These are phyloP conservation scores for Penicillium atrosanguineum DNA, from an alignment of 495 filamentous ascomycete genomes.

Conservation along the genomic window DNA sequence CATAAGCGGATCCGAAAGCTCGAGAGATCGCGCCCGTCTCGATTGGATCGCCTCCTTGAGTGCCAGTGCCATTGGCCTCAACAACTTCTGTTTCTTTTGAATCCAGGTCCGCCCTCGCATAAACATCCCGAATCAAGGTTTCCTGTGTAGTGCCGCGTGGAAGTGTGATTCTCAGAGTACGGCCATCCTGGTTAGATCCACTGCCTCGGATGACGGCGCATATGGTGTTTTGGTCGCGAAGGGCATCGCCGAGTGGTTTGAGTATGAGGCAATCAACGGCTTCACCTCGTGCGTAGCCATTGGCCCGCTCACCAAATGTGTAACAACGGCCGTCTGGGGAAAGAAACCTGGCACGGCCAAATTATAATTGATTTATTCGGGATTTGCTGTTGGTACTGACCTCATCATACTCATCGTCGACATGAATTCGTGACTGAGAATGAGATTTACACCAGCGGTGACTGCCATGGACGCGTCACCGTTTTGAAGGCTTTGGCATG, in stretches of 20 bases:
- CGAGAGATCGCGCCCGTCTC: conserved; percentile 52
- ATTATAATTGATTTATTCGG: not conserved
- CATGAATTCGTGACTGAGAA: conserved; percentile 30
- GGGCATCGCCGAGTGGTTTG: conserved; percentile 33
- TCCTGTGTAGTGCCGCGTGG: conserved; percentile 58
- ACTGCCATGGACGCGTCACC: conserved; percentile 41
- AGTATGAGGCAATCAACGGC: conserved; percentile 34
- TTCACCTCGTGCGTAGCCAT: conserved; percentile 36
- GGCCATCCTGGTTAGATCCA: conserved; percentile 40
- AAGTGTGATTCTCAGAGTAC: conserved; percentile 19
- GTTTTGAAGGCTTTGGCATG: conserved; percentile 39
- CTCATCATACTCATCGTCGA: conserved; percentile 22
- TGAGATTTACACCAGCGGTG: conserved; percentile 34
- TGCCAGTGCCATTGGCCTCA: conserved; percentile 53
- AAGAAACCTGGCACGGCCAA: conserved; percentile 15
- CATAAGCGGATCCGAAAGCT: conserved; percentile 14
- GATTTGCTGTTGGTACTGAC: not conserved
- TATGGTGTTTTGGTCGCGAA: conserved; percentile 35
- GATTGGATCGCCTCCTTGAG: conserved; percentile 57
- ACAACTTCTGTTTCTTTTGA: conserved; percentile 21
- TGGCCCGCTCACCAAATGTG: conserved; percentile 33
- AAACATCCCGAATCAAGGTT: conserved; percentile 50
- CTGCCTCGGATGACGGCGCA: conserved; percentile 41
- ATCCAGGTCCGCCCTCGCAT: conserved; percentile 44
- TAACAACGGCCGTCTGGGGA: conserved; percentile 32